Conservation (phyloP, 345 rosid species). For the Heritiera fomes region DNA sequence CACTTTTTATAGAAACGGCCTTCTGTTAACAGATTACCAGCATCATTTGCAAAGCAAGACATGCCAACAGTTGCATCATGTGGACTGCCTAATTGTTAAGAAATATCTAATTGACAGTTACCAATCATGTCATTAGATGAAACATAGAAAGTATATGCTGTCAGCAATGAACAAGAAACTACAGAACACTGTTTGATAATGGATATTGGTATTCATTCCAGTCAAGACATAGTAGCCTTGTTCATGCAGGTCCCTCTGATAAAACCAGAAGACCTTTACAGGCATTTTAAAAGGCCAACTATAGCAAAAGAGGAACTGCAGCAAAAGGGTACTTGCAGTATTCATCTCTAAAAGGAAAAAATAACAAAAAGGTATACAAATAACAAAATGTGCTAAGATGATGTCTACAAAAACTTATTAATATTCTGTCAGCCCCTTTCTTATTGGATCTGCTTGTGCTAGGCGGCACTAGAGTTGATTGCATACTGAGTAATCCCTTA, state of each 20-base stretch:
- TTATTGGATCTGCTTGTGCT: background rate
- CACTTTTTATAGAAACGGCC: background rate
- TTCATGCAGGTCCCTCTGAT: background rate
- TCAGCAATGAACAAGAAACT: background rate
- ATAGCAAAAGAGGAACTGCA: background rate
- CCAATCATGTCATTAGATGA: background rate
- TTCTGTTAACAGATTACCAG: background rate
- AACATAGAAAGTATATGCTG: background rate
- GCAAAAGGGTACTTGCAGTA: background rate
- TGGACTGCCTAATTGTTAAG: background rate
- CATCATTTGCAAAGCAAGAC: background rate
- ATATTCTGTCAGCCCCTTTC: background rate
- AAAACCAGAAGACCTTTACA: constrained; percentile 3
- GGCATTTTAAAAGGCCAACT: background rate
- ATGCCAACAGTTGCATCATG: background rate
- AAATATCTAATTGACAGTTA: background rate
- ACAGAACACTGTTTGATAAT: background rate
- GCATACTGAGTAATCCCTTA: background rate
- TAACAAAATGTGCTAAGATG: background rate
- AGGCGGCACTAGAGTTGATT: background rate
- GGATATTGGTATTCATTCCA: background rate
- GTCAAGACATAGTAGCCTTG: background rate
- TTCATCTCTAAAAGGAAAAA: background rate
- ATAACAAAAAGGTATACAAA: background rate
- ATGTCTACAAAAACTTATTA: background rate